These are phyloP conservation scores for Fusarium buxicola DNA, from an alignment of 2,329 filamentous ascomycete genomes.

Conservation along the genomic window DNA sequence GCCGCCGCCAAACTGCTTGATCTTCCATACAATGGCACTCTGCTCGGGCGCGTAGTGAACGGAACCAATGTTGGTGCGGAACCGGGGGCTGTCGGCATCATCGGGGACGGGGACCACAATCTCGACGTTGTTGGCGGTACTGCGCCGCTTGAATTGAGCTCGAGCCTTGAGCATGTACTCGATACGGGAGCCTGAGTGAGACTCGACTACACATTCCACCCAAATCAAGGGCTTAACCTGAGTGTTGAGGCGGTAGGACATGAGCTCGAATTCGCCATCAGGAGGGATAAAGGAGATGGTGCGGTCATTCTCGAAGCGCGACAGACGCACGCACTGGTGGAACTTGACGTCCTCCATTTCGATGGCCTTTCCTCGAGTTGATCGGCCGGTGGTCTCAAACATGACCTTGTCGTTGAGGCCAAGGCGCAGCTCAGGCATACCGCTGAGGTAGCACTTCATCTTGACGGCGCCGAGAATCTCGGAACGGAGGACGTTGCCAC, in stretches of 20 bases:
- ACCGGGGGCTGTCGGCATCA: constrained; percentile 94
- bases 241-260: constrained; percentile 98
- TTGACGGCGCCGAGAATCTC: constrained; percentile 98
- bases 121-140: constrained; percentile 98
- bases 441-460: constrained; percentile 99
- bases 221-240: constrained; percentile 98
- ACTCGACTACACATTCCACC: constrained; percentile 98
- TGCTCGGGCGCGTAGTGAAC: constrained; percentile 99
- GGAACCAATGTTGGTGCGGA: constrained; percentile 96
- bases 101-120: constrained; percentile 97
- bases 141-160: constrained; percentile 97
- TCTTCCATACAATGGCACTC: constrained; percentile 99
- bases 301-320: constrained; percentile 96
- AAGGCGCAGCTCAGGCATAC: constrained; percentile 95
- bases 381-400: constrained; percentile 97
- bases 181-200: constrained; percentile 92
- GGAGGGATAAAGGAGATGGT: constrained; percentile 99
- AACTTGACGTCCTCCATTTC: constrained; percentile 99
- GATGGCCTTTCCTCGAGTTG: constrained; percentile 94
- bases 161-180: constrained; percentile 99
- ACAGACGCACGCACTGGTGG: constrained; percentile 96
- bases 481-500: constrained; percentile 93
- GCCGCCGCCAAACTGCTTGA: constrained; percentile 98
- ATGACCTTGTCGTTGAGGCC: constrained; percentile 99
- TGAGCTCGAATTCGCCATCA: constrained; percentile 98